These are phyloP conservation scores for Symmetrospora coprosmae DNA, from an alignment of 768 basidiomycete genomes.

Conservation along the genomic window DNA sequence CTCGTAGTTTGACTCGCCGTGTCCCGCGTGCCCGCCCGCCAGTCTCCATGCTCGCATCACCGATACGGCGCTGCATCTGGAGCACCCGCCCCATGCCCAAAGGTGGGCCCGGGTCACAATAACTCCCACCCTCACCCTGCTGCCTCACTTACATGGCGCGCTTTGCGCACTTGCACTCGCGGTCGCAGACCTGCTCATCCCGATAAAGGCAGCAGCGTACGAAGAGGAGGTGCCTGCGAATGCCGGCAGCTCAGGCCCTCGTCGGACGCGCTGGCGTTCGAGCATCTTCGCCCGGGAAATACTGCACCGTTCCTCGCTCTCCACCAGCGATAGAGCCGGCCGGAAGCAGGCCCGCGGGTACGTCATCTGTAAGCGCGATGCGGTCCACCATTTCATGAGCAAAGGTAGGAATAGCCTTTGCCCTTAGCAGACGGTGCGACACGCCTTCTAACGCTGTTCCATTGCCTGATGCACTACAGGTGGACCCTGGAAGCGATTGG, in stretches of 20 bases:
- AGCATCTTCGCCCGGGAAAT: conserved; percentile 1
- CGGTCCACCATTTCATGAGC: neutral
- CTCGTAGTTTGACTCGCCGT: too few species aligned
- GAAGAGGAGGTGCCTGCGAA: neutral
- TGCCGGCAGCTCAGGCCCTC: neutral
- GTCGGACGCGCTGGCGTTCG: too few species aligned
- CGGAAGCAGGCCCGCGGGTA: neutral
- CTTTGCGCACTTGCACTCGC: neutral
- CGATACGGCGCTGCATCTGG: conserved; percentile 12
- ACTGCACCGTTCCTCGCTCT: neutral
- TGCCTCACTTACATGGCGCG: neutral
- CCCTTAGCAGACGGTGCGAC: neutral
- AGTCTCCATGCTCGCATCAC: conserved; percentile 1
- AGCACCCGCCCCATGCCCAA: conserved; percentile 1
- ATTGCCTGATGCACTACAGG: too few species aligned
- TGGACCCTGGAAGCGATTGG: neutral
- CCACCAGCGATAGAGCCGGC: neutral
- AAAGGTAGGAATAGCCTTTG: neutral
- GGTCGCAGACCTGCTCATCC: conserved; percentile 12
- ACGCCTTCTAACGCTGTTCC: too few species aligned
- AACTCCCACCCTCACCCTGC: too few species aligned
- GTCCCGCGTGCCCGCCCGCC: neutral
- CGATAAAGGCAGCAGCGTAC: conserved; percentile 6
- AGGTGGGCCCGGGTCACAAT: too few species aligned
- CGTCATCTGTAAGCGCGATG: neutral